phyloP scores from a whole-genome alignment of 148 eudicot genomes.

The Diospyros kaki region DNA sequence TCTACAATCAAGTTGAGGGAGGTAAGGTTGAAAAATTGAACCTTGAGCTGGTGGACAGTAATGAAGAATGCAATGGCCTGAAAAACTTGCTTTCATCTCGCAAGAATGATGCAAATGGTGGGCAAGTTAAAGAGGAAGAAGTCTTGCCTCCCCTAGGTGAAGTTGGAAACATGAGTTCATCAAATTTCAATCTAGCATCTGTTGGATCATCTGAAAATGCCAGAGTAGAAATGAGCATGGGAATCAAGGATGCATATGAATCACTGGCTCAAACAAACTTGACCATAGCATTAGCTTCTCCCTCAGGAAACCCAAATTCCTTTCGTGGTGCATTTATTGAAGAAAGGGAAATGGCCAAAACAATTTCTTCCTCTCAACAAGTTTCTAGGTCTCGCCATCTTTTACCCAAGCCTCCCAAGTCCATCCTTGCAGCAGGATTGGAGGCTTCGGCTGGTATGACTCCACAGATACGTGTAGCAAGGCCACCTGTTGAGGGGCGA shows the following conservation, averaged over 20 bases:
- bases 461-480: slow-evolving; percentile 72
- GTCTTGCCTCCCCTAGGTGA: slow-evolving; percentile 35
- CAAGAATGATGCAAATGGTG: slow-evolving; percentile 31
- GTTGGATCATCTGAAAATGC: slow-evolving; percentile 32
- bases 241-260: slow-evolving; percentile 34
- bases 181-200: slow-evolving; percentile 41
- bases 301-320: slow-evolving; percentile 41
- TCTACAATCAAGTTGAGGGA: slow-evolving; percentile 17
- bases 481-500: slow-evolving; percentile 89
- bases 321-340: slow-evolving; percentile 35
- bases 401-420: slow-evolving; percentile 56
- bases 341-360: slow-evolving; percentile 44
- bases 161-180: slow-evolving; percentile 36
- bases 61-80: slow-evolving; percentile 25
- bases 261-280: slow-evolving; percentile 57
- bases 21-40: slow-evolving; percentile 13
- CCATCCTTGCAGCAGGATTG: slow-evolving; percentile 40
- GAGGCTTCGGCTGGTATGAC: slow-evolving; percentile 37
- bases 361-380: slow-evolving; percentile 44
- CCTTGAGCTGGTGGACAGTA: slow-evolving; percentile 25
- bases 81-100: slow-evolving; percentile 25
- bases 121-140: slow-evolving; percentile 44
- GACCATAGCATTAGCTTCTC: slow-evolving; percentile 60
- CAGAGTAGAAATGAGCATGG: slow-evolving; percentile 31
- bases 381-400: slow-evolving; percentile 52